Evolutionary conservation across 257 asterid genomes (phyloP), one percentile per base, ranked within the genome.

Genomic region (Mentha longifolia): DNA sequence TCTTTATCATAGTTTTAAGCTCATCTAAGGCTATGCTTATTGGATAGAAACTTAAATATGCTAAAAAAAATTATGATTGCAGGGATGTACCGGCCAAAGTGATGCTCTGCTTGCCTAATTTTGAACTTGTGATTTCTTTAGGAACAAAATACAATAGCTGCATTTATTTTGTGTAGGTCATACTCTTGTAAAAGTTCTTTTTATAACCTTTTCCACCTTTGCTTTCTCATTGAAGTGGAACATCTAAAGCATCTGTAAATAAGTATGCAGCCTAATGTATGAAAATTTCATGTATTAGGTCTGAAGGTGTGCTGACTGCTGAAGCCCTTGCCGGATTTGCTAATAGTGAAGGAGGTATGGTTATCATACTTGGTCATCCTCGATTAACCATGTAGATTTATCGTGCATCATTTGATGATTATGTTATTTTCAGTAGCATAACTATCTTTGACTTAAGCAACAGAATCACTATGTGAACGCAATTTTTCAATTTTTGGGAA

Each of bases 291-390:
- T 65, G 35, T 65, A 35, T 50, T 70, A 93, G 98, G 83, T 93
- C 86, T 66, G 95, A 93, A 84, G 90, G 96, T 71, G 88, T 85
- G 79, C 80, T 96, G 54, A 78, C 80, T 71, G 86, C 91, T 5
- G 98, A 93, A 64, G 89, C 85, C 77, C 92, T 93, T 84, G 78
- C 90, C n/a, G 97, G 83, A 74, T 93, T 67, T 74, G 85, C 91
- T 20, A 93, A 93, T 81, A 78, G 16, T 11, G 97, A 91, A 85
- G 97, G 77, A 85, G 98, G 98, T 93, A 81, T 70, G 63, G 65
- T n/a, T 20, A 28, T 28, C 31, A 28, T 28, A 28, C 31, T 33
- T 17, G 33, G 35, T 64, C 31, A 1, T 28, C 31, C 31, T 65
- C 39, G 22, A 42, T 63, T 63, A 52, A 56, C 70, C 17, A 7